These are phyloP conservation scores for Mentha longifolia DNA, from an alignment of 257 asterid species.

Conservation along the genomic window DNA sequence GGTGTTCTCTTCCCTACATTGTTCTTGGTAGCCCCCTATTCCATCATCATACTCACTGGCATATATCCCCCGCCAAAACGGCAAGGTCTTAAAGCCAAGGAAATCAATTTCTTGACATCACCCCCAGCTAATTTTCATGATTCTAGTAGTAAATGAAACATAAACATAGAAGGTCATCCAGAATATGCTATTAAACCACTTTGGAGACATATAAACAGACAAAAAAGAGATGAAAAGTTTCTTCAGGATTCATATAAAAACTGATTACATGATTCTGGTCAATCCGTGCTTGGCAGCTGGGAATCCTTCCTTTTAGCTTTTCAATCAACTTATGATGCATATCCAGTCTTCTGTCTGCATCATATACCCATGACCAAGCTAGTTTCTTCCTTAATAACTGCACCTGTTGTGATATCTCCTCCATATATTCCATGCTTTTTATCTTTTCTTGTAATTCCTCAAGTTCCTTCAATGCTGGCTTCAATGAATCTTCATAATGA, in stretches of 20 bases:
- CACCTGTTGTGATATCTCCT: conserved; percentile 73
- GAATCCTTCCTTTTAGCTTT: conserved; percentile 66
- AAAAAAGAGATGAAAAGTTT: not conserved
- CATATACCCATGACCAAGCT: conserved; percentile 96
- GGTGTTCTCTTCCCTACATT: conserved; percentile 26
- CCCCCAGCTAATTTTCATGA: conserved; percentile 18
- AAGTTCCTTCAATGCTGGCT: conserved; percentile 74
- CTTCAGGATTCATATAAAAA: conserved; percentile 20
- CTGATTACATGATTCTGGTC: conserved; percentile 64
- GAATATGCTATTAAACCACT: conserved; percentile 19
- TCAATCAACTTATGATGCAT: conserved; percentile 54
- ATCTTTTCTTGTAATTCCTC: conserved; percentile 84
- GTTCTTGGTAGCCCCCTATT: conserved; percentile 3
- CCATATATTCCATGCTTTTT: conserved; percentile 79
- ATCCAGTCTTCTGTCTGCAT: conserved; percentile 63
- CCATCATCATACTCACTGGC: conserved; percentile 19
- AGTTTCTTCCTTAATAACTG: conserved; percentile 71
- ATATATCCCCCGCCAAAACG: not conserved
- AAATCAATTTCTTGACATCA: conserved; percentile 24
- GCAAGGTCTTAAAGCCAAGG: conserved; percentile 2
- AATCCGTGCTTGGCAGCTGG: conserved; percentile 66
- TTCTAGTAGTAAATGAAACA: conserved; percentile 19
- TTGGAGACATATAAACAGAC: conserved; percentile 25
- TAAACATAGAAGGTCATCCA: conserved; percentile 4
- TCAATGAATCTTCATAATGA: conserved; percentile 74